These are phyloP conservation scores for Malassezia obtusa DNA, from an alignment of 1,284 basidiomycete species.

Conservation along the genomic window DNA sequence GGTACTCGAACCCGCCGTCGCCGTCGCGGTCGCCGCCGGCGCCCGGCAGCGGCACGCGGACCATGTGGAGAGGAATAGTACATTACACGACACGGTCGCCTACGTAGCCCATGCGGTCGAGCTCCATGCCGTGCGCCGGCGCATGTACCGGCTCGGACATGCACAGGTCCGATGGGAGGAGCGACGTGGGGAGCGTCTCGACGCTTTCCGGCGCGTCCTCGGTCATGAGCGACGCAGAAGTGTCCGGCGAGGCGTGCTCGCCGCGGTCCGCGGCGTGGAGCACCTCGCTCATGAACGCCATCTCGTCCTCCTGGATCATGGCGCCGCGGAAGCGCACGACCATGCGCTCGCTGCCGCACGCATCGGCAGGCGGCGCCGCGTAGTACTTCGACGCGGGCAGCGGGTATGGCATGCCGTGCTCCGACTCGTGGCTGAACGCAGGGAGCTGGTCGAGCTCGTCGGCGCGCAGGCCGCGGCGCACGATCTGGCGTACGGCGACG, in stretches of 20 bases:
- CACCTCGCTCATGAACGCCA: conserved; percentile 36
- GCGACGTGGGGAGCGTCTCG: neutral
- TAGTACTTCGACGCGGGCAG: conserved; percentile 13
- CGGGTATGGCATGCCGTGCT: conserved; percentile 16
- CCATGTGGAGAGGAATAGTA: neutral
- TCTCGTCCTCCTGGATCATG: conserved; percentile 39
- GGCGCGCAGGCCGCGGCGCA: conserved; percentile 30
- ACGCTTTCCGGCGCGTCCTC: conserved; percentile 8
- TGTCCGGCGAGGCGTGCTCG: conserved; percentile 11
- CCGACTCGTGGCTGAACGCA: conserved; percentile 19
- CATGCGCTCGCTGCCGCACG: conserved; percentile 14
- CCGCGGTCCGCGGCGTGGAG: conserved; percentile 16
- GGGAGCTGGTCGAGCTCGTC: conserved; percentile 44
- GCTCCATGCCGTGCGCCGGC: conserved; percentile 6
- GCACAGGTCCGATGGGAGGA: neutral
- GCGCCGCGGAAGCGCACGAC: conserved; percentile 36
- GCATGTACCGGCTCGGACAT: neutral
- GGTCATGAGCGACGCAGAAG: conserved; percentile 17
- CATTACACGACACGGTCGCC: neutral
- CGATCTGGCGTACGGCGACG: conserved; percentile 25
- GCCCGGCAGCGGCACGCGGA: neutral
- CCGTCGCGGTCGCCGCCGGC: neutral
- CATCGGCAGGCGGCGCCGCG: conserved; percentile 1
- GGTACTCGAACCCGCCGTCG: conserved; percentile 42
- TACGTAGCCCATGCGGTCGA: conserved; percentile 5